Percentiles rank a stretch among this genome's conserved stretches.
These are phyloP conservation scores for Gnomoniopsis smithogilvyi DNA, from an alignment of 2,329 filamentous ascomycete genomes.

Conservation along the genomic window DNA sequence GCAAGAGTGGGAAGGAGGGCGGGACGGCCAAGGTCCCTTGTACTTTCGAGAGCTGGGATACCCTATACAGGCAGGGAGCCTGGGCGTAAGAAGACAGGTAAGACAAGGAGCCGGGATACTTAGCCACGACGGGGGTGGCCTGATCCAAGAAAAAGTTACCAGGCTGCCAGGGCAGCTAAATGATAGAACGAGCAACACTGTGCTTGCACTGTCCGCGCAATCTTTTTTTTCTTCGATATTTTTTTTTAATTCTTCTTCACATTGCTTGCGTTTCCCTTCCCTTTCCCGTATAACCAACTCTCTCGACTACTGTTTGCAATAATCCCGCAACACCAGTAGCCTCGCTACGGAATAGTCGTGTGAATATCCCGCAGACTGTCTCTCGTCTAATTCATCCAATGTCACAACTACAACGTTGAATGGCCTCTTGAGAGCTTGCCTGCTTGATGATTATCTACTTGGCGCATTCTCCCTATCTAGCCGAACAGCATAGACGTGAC, in stretches of 20 bases:
- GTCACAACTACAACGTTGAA: not conserved
- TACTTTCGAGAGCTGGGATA: not conserved
- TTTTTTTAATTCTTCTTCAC: not conserved
- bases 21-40: not conserved
- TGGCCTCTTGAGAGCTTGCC: not conserved
- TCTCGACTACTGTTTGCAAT: not conserved
- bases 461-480: not conserved
- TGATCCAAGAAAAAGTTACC: not conserved
- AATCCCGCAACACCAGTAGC: not conserved
- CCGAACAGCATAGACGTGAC: too few species aligned
- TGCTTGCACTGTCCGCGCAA: conserved; percentile 3
- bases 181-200: not conserved
- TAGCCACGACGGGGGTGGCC: not conserved
- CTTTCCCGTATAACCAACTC: not conserved
- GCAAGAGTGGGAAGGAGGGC: not conserved
- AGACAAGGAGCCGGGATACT: not conserved
- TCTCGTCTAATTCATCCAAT: not conserved
- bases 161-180: too few species aligned
- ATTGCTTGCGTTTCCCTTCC: not conserved
- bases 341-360: not conserved
- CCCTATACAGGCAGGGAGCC: not conserved
- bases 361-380: not conserved
- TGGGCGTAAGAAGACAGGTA: not conserved
- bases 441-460: not conserved
- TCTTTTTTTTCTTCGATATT: not conserved